Evolutionary conservation across 345 rosid genomes (phyloP).

Genomic region (Heritiera fomes): DNA sequence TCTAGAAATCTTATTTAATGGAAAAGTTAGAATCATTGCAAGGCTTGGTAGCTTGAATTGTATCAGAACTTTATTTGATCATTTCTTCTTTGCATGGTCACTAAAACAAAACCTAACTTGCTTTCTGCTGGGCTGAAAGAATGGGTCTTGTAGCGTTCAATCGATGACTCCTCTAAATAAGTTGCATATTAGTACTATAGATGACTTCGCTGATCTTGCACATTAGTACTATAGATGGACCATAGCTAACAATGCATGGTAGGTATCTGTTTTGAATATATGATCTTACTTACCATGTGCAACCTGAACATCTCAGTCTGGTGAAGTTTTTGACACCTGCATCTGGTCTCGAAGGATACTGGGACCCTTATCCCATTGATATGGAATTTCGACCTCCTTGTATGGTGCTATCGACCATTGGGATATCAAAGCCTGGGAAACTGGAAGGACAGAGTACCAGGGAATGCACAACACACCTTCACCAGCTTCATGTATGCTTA

Average conservation of each 20-base stretch:
- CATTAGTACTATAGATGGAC: too few relatives aligned
- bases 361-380: conserved; percentile 98
- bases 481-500: conserved; percentile 93
- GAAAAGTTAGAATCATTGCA: background rate
- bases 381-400: conserved; percentile 99
- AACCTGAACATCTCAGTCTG: conserved; percentile 50
- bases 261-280: background rate
- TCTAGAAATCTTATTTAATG: background rate
- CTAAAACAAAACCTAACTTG: background rate
- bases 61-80: background rate
- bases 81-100: background rate
- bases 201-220: too few relatives aligned
- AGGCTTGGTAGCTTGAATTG: background rate
- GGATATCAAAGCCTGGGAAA: conserved; percentile 95
- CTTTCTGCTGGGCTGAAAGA: background rate
- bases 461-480: conserved; percentile 89
- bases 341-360: conserved; percentile 89
- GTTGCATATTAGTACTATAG: too few relatives aligned
- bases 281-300: background rate
- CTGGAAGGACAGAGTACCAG: conserved; percentile 71
- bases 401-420: conserved; percentile 89
- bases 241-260: background rate
- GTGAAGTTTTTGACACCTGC: conserved; percentile 91
- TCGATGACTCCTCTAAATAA: background rate
- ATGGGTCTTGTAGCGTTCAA: background rate